phyloP scores from a whole-genome alignment of 352 stramenopile species.

The Phytophthora crassamura region DNA sequence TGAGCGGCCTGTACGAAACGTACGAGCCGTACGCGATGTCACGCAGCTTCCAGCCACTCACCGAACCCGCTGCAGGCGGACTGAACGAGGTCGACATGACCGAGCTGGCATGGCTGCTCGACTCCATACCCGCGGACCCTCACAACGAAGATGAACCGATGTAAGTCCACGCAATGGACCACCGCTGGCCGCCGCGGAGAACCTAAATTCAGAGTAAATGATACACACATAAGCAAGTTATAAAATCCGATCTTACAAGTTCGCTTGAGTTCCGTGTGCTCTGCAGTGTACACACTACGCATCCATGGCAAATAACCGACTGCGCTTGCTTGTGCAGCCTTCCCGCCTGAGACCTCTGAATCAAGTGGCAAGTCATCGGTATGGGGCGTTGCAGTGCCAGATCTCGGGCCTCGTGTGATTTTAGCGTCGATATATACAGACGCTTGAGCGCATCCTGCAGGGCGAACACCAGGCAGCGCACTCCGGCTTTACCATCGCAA shows the following conservation, averaged over 20 bases:
- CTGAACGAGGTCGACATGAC: conserved; percentile 38
- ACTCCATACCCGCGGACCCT: conserved; percentile 36
- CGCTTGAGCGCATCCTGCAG: conserved; percentile 2
- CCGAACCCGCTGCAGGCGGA: conserved; percentile 5
- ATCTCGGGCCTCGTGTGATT: neutral
- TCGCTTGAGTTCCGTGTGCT: neutral
- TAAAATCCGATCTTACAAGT: conserved; percentile 11
- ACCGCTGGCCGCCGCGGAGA: neutral
- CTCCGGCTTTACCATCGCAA: conserved; percentile 7
- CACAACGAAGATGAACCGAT: conserved; percentile 24
- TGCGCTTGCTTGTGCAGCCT: too few species aligned
- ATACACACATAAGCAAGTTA: conserved; percentile 11
- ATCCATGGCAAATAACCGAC: neutral
- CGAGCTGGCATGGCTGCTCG: conserved; percentile 40
- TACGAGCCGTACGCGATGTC: conserved; percentile 43
- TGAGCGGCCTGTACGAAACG: conserved; percentile 46
- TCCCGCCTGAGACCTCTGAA: neutral
- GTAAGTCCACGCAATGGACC: conserved; percentile 8
- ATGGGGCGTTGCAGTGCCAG: neutral
- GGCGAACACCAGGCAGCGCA: conserved; percentile 2
- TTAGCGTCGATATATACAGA: neutral
- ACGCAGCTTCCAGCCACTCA: conserved; percentile 20
- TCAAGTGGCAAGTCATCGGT: neutral
- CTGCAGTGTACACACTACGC: too few species aligned
- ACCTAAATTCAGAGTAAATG: conserved; percentile 18